These are phyloP conservation scores for Pugionium dolabratum DNA, from an alignment of 345 rosid species.

Conservation along the genomic window DNA sequence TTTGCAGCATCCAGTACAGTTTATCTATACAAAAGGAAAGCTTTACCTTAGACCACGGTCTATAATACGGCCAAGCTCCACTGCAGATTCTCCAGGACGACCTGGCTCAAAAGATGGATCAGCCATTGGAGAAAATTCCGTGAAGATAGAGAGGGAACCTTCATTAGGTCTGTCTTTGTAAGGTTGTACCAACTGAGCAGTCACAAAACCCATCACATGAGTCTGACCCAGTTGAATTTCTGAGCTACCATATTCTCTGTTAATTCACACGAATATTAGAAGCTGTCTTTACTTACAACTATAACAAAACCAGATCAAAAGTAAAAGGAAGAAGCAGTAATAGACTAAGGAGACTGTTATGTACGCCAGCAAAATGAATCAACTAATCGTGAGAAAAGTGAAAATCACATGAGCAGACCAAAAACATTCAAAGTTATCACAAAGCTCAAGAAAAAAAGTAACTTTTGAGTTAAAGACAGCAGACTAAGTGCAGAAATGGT, in stretches of 20 bases:
- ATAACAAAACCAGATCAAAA: slow-evolving; percentile 1
- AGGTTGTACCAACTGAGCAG: slow-evolving; percentile 85
- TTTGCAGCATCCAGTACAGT: background rate
- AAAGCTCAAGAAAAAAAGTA: background rate
- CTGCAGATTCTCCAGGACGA: slow-evolving; percentile 84
- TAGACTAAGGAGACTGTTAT: background rate
- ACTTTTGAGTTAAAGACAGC: background rate
- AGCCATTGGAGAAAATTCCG: slow-evolving; percentile 97
- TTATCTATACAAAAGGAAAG: background rate
- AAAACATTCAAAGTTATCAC: background rate
- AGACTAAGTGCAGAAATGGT: background rate
- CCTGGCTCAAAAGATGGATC: slow-evolving; percentile 96
- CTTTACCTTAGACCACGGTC: slow-evolving; percentile 90
- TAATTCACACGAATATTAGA: background rate
- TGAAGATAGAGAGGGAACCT: slow-evolving; percentile 73
- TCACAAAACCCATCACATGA: slow-evolving; percentile 82
- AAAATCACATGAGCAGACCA: background rate
- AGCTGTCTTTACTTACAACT: background rate
- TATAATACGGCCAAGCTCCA: slow-evolving; percentile 82
- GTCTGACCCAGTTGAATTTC: slow-evolving; percentile 97
- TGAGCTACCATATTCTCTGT: slow-evolving; percentile 88
- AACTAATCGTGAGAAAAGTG: background rate
- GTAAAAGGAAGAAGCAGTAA: background rate
- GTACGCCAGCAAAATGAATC: background rate
- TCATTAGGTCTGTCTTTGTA: slow-evolving; percentile 86